phyloP scores from a whole-genome alignment of 2,329 filamentous ascomycete species.

The Calycina herbarum region DNA sequence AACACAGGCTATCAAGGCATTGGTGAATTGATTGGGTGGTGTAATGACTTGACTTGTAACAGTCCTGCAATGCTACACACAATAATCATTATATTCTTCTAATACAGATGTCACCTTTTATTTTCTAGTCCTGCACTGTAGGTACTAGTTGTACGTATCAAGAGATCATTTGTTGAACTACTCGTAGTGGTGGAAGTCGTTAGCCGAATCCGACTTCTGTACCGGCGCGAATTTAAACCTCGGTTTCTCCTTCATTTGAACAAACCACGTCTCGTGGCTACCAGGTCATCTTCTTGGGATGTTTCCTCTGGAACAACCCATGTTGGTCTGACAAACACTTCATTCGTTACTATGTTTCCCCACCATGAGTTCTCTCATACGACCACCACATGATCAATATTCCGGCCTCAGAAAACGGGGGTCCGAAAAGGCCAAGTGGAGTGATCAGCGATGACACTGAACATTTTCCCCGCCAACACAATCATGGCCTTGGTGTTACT shows the following conservation, averaged over 20 bases:
- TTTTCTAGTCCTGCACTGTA: too few species aligned
- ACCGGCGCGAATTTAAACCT: neutral
- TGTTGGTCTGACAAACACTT: neutral
- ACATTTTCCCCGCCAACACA: neutral
- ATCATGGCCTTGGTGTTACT: neutral
- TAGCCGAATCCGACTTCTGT: too few species aligned
- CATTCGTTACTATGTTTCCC: neutral
- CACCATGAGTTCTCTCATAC: neutral
- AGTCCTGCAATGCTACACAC: too few species aligned
- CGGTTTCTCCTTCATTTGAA: neutral
- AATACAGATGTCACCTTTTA: too few species aligned
- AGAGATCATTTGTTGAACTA: too few species aligned
- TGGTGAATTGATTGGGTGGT: too few species aligned
- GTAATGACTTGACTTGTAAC: too few species aligned
- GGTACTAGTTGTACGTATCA: too few species aligned
- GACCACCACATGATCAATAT: neutral
- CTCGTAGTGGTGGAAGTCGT: too few species aligned
- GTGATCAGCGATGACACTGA: neutral
- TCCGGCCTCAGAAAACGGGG: neutral
- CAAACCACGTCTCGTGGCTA: neutral
- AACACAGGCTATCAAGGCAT: too few species aligned
- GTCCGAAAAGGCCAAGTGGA: neutral
- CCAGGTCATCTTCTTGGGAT: neutral
- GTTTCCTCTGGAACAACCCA: neutral
- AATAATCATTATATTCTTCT: too few species aligned